Evolutionary conservation across 192 early-diverging fungal species (phyloP).

Genomic region (Coemansia sp.): DNA sequence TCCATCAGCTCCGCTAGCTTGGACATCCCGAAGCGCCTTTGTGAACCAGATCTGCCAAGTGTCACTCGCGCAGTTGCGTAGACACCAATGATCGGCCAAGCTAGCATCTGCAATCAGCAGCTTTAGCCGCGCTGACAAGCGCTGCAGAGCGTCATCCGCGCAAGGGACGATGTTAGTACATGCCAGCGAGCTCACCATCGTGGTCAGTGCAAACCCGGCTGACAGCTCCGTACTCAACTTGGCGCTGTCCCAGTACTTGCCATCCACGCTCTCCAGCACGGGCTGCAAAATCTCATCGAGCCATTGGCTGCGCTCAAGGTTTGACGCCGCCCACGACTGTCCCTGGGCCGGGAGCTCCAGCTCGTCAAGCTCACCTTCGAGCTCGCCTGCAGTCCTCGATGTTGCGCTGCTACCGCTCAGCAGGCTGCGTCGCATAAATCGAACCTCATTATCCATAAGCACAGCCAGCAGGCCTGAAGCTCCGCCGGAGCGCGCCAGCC

Average conservation of each 20-base stretch:
- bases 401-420: conserved; percentile 18
- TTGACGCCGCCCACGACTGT: conserved; percentile 29
- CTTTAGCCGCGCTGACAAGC: conserved; percentile 1
- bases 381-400: conserved; percentile 9
- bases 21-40: background rate
- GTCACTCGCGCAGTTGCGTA: conserved; percentile 25
- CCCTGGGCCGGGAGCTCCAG: background rate
- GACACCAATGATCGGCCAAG: conserved; percentile 33
- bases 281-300: conserved; percentile 6
- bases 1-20: background rate
- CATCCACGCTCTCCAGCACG: conserved; percentile 1
- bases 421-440: conserved; percentile 37
- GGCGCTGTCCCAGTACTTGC: conserved; percentile 1
- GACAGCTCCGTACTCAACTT: background rate
- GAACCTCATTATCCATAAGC: conserved; percentile 43
- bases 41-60: conserved; percentile 36
- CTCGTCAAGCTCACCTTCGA: conserved; percentile 6
- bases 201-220: conserved; percentile 19
- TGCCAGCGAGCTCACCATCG: conserved; percentile 13
- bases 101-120: conserved; percentile 15
- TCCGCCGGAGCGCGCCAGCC: background rate
- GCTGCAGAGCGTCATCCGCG: background rate
- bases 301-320: conserved; percentile 31
- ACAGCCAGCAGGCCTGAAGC: conserved; percentile 16
- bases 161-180: background rate